Base-by-base conservation (phyloP, 176 grass and related monocot species). In the Pontederia crassipes region DNA sequence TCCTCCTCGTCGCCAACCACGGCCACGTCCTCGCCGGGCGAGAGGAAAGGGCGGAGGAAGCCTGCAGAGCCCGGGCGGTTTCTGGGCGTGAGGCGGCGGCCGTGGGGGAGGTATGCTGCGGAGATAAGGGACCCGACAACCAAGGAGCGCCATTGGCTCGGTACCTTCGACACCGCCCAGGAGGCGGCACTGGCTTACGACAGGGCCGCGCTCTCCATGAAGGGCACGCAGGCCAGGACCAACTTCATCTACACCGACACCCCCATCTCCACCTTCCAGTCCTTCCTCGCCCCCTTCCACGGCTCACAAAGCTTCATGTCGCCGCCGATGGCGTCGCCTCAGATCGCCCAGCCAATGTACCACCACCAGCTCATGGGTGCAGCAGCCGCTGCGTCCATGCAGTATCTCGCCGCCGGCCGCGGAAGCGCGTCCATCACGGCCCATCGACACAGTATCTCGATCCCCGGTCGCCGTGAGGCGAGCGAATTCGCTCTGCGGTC, bases 121-220 rank as follows among this genome's bases (percentile, higher is more conserved):
- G 94, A 98, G 82, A 98, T 98, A 48, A 85, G 94, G 46, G 88
- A 93, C 77, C 94, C 94, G 7, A 86, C 94, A 8, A 98, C 94
- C 12, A 98, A 98, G 73, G 94, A 98, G 57, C 69, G 94, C 71
- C 94, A 98, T 70, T 93, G 94, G 94, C 78, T 98, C 2, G 94
- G 94, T 46, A 98, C 94, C 11, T 98, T 98, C 63, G 94, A 98
- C 82, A 98, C 94, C 14, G 88, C 94, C 50, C 94, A 98, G 78
- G 94, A 98, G 82, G 94, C 94, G 10, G 94, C 94, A 12, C 75
- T 98, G 4, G 94, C 94, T 46, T 98, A 98, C 73, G 94, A 98
- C 73, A 80, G 94, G 52, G 94, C 94, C 8, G 94, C 94, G 12
- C 82, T 93, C 28, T 85, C 94, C 66, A 98, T 98, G 94, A 98